Conservation (phyloP, 805 yeast genomes). For the Cyberlindnera xishuangbannaensis region DNA sequence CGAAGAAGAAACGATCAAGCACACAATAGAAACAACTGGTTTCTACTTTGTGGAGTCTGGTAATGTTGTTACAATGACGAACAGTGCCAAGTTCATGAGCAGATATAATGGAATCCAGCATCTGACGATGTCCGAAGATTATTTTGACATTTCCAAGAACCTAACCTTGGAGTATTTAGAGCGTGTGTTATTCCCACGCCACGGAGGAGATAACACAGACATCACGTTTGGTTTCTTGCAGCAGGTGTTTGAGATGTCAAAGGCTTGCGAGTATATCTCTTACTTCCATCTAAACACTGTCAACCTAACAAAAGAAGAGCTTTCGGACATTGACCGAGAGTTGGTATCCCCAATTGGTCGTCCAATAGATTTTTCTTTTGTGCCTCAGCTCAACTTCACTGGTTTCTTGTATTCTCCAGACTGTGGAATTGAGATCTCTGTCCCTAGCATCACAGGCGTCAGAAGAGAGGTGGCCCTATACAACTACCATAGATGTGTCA, state of each 20-base stretch:
- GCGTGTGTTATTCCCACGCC: constrained; percentile 26
- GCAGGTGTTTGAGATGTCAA: constrained; percentile 28
- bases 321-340: constrained; percentile 66
- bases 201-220: constrained; percentile 17
- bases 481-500: constrained; percentile 15
- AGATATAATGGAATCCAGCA: constrained; percentile 55
- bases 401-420: constrained; percentile 83
- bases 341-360: constrained; percentile 68
- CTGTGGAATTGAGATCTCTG: constrained; percentile 57
- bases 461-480: constrained; percentile 42
- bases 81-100: constrained; percentile 61
- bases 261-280: constrained; percentile 64
- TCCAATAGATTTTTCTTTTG: constrained; percentile 45
- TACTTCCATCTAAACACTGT: constrained; percentile 69
- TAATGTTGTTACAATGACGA: constrained; percentile 49
- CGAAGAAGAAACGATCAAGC: constrained; percentile 41
- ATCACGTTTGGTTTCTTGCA: constrained; percentile 21
- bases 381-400: constrained; percentile 53
- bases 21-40: constrained; percentile 48
- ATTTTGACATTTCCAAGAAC: constrained; percentile 40
- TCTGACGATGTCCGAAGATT: constrained; percentile 36
- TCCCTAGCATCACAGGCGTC: constrained; percentile 43
- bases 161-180: constrained; percentile 40
- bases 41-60: constrained; percentile 66
- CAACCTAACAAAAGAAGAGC: constrained; percentile 42